Base-by-base conservation (phyloP, 2,329 filamentous ascomycete species). In the Sphaerulina populicola region DNA sequence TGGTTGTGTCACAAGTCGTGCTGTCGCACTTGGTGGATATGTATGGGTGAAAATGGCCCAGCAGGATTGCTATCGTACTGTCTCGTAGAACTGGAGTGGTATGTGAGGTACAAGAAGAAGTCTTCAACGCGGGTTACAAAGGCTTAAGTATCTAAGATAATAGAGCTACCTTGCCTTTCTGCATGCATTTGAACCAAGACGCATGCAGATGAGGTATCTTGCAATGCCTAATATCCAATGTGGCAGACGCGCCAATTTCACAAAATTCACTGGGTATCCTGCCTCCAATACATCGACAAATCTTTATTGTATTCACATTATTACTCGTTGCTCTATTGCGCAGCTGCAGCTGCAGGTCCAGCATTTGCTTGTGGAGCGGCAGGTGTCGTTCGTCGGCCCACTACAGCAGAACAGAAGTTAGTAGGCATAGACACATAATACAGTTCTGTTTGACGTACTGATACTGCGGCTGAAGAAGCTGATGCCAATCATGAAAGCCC, bases 401-500 rank as follows among this genome's bases (percentile, higher is more conserved):
- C 46, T 49, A 23, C 9, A 21, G 18, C 11, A 41, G 27, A 33
- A 35, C 27, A 30, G 43, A 35, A 49, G 18, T 49, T 43, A 49
- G 46, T 38, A 43, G 14, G n/a, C 12, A 8, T 6, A 36, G 10
- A 3, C 23, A 3, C 23, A 10, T 9, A 23, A 11, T 23, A 15
- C 1, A 14, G 9, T n/a, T 21, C 23, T 42, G 12, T 36, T 11
- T 21, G 15, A 44, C 46, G n/a, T 43, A 49, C 46, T 88, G 69
- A 90, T 78, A 52, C 74, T 78, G 65, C 86, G 78, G 75, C 82
- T 88, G 57, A 85, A 64, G 66, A 90, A 81, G 47, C 83, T 86
- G 60, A 91, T 76, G 44, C 79, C 66, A 60, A 91, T 76, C 86
- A 91, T 90, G 64, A 88, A 82, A 49, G 80, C 70, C 86, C 86